phyloP scores from a whole-genome alignment of 176 grass and related monocot genomes.

The Triticum urartu region DNA sequence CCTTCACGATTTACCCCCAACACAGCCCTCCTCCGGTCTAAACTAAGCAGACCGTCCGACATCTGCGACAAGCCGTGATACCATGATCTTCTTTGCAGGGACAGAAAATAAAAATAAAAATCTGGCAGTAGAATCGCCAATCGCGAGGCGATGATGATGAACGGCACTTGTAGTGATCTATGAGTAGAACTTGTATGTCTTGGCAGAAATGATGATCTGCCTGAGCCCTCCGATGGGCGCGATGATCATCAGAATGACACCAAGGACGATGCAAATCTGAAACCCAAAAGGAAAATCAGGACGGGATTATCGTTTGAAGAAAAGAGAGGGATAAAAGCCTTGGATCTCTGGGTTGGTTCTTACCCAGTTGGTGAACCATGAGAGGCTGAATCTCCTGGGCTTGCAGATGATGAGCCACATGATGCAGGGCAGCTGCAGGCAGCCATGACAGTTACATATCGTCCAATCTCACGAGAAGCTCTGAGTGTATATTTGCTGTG shows the following conservation, averaged over 20 bases:
- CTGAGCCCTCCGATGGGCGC: constrained; percentile 78
- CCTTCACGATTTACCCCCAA: background rate
- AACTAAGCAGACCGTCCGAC: background rate
- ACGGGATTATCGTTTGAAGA: no score
- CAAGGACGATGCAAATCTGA: constrained; percentile 84
- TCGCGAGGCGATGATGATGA: background rate
- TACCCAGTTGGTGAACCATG: constrained; percentile 92
- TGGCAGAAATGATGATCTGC: constrained; percentile 58
- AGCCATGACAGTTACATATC: background rate
- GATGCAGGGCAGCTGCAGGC: constrained; percentile 72
- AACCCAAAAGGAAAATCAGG: background rate
- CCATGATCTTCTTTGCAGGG: background rate
- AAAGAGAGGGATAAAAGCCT: background rate
- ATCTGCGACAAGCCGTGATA: background rate
- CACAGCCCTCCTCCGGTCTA: background rate
- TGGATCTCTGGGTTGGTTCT: background rate
- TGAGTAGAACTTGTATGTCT: constrained; percentile 68
- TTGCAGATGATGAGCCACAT: constrained; percentile 89
- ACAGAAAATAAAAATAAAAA: background rate
- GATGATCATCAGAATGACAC: constrained; percentile 63
- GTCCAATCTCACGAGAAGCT: background rate
- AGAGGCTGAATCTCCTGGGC: constrained; percentile 66
- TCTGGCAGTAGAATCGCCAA: background rate
- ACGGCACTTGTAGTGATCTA: background rate
- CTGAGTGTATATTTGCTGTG: background rate